A percentile compares a stretch with the other conserved stretches of the same genome.
These are phyloP conservation scores for Neoboletus magnificus DNA, from an alignment of 768 basidiomycete genomes.

Conservation along the genomic window DNA sequence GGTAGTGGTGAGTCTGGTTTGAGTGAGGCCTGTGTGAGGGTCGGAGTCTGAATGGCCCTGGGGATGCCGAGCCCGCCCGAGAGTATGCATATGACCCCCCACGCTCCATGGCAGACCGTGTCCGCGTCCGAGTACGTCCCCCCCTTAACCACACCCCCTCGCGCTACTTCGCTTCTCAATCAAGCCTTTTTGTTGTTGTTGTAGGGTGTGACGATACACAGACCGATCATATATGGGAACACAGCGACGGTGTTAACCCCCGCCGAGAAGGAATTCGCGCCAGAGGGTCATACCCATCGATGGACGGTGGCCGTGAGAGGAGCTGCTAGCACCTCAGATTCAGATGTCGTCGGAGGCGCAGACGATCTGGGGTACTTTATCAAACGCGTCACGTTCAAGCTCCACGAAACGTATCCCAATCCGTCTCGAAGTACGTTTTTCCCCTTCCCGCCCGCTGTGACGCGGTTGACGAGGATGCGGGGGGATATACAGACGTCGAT, in stretches of 20 bases:
- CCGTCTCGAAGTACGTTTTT: constrained; percentile 76
- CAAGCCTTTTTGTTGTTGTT: no score
- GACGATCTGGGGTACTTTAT: constrained; percentile 91
- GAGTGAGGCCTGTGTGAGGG: not conserved
- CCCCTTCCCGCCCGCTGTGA: not conserved
- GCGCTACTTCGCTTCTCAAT: not conserved
- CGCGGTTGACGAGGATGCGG: not conserved
- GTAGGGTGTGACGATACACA: constrained; percentile 82
- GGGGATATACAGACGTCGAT: constrained; percentile 64
- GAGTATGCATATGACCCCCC: constrained; percentile 5
- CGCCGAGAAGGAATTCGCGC: constrained; percentile 59
- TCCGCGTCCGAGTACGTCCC: constrained; percentile 70
- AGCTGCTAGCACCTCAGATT: constrained; percentile 69
- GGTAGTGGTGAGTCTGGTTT: not conserved
- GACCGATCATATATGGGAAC: constrained; percentile 96
- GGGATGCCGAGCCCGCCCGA: constrained; percentile 38
- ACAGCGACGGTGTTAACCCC: constrained; percentile 74
- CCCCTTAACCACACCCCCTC: not conserved
- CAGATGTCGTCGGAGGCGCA: constrained; percentile 80
- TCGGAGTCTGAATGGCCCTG: constrained; percentile 36
- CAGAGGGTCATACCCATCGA: constrained; percentile 84
- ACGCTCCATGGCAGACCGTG: constrained; percentile 62
- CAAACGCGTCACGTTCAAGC: constrained; percentile 94
- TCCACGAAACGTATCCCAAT: constrained; percentile 95
- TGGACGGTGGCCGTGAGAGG: constrained; percentile 97